phyloP scores from a whole-genome alignment of 768 basidiomycete genomes.

The Leccinum uliginosum region DNA sequence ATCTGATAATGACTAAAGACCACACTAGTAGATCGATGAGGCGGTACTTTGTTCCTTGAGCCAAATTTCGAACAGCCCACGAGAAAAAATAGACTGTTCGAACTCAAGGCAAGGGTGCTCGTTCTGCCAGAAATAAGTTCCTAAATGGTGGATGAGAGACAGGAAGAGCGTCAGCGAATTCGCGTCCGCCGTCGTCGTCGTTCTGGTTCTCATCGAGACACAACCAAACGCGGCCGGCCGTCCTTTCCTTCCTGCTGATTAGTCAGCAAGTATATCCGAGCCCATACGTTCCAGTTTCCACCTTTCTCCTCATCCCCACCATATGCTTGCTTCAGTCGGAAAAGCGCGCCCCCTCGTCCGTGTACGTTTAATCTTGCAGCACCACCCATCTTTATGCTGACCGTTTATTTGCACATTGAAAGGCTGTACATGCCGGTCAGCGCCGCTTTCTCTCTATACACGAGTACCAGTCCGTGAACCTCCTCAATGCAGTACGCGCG shows the following conservation, averaged over 20 bases:
- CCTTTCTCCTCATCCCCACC: conserved; percentile 22
- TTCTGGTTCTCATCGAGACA: conserved; percentile 42
- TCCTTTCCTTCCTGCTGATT: conserved; percentile 37
- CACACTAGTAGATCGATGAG: neutral
- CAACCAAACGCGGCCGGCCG: conserved; percentile 5
- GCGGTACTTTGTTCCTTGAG: conserved; percentile 50
- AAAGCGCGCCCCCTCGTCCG: conserved; percentile 63
- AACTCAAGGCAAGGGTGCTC: conserved; percentile 74
- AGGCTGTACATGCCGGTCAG: conserved; percentile 76
- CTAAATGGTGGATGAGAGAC: conserved; percentile 63
- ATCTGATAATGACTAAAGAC: conserved; percentile 8
- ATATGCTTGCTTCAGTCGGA: conserved; percentile 65
- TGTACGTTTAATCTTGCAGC: conserved; percentile 34
- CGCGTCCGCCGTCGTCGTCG: conserved; percentile 74
- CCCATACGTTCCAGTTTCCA: conserved; percentile 6
- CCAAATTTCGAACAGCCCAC: conserved; percentile 79
- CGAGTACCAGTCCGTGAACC: conserved; percentile 94
- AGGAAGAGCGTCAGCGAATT: conserved; percentile 40
- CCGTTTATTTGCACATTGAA: neutral
- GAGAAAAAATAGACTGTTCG: conserved; percentile 44
- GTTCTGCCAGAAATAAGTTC: conserved; percentile 65
- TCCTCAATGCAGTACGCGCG: conserved; percentile 80
- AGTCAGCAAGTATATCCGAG: conserved; percentile 20
- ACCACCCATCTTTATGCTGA: neutral
- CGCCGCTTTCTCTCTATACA: conserved; percentile 93